Percentiles rank a stretch among this genome's conserved stretches.
Conservation (phyloP, 2,329 filamentous ascomycete species). For the Boeremia exigua region DNA sequence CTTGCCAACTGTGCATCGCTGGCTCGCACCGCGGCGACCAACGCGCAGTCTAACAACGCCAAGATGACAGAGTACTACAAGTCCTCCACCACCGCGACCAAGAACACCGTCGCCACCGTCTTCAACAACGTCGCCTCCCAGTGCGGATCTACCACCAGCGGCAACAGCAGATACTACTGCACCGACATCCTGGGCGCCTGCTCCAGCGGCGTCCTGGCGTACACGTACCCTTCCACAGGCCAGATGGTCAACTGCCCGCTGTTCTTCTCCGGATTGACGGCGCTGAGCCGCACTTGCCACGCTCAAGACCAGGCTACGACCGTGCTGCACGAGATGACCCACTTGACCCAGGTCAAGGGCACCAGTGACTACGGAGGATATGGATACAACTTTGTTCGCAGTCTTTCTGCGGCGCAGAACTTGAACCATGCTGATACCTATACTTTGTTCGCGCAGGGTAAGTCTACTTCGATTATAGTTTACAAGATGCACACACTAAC, state of each 20-base stretch:
- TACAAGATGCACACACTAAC: background rate
- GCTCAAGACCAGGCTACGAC: conserved; percentile 68
- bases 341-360: conserved; percentile 62
- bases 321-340: conserved; percentile 68
- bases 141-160: conserved; percentile 58
- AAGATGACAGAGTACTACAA: conserved; percentile 69
- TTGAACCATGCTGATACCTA: conserved; percentile 69
- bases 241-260: conserved; percentile 66
- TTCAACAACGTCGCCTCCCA: conserved; percentile 62
- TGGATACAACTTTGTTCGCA: conserved; percentile 58
- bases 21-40: conserved; percentile 58
- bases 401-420: conserved; percentile 57
- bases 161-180: conserved; percentile 63
- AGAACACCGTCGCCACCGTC: conserved; percentile 57
- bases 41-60: conserved; percentile 57
- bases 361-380: conserved; percentile 63
- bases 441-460: conserved; percentile 38
- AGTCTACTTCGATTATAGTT: background rate
- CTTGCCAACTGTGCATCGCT: conserved; percentile 60
- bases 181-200: conserved; percentile 61
- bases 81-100: conserved; percentile 54
- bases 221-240: conserved; percentile 60
- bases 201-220: conserved; percentile 60
- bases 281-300: conserved; percentile 61
- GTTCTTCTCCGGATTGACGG: conserved; percentile 61